Conservation (phyloP, 495 filamentous ascomycete genomes). For the Neurospora sp. region DNA sequence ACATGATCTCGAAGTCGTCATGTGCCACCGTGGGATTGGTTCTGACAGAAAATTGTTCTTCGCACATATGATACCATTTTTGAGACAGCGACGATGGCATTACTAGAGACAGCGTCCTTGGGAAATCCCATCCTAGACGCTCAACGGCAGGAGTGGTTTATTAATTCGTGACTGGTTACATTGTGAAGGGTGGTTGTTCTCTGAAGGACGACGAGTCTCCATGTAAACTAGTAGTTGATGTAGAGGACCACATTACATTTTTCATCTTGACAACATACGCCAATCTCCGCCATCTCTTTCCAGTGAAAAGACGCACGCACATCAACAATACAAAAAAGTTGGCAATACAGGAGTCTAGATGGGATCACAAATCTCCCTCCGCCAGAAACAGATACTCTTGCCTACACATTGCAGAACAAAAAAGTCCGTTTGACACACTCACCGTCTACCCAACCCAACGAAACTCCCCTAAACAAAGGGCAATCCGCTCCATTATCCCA, state of each 20-base stretch:
- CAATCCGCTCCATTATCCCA: not conserved
- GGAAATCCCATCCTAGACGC: not conserved
- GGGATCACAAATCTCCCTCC: not conserved
- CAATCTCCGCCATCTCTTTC: no score
- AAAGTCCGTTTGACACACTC: not conserved
- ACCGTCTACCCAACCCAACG: not conserved
- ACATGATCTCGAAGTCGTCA: not conserved
- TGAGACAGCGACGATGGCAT: not conserved
- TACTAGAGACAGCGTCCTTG: no score
- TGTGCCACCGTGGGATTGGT: not conserved
- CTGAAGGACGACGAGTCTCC: not conserved
- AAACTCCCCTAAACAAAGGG: not conserved
- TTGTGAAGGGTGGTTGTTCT: no score
- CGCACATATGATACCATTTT: not conserved
- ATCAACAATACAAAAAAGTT: no score
- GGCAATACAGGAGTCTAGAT: not conserved
- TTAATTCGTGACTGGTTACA: not conserved
- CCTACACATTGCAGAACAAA: not conserved
- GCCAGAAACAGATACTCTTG: not conserved
- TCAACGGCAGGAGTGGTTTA: not conserved
- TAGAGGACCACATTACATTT: no score
- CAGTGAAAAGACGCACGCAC: no score
- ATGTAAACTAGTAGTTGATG: no score
- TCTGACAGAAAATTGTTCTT: not conserved
- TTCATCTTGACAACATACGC: no score